Conservation (phyloP, 495 filamentous ascomycete species). For the Daldinia decipiens region DNA sequence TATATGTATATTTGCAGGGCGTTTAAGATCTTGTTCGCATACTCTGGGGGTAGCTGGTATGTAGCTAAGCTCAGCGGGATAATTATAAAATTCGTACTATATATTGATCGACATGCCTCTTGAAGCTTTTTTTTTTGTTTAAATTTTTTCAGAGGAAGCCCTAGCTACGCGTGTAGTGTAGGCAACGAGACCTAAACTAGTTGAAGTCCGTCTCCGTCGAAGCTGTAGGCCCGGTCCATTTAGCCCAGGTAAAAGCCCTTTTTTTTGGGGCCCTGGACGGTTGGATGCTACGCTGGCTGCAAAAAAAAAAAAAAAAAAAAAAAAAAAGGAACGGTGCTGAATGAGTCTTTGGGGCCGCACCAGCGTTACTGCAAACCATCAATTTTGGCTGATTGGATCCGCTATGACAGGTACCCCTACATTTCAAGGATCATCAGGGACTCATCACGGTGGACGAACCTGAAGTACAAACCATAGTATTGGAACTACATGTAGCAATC, state of each 20-base stretch:
- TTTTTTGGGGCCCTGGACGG: constrained; percentile 28
- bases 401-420: constrained; percentile 30
- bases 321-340: constrained; percentile 29
- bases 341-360: constrained; percentile 31
- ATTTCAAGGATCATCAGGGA: constrained; percentile 26
- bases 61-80: constrained; percentile 22
- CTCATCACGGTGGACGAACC: constrained; percentile 18
- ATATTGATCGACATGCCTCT: constrained; percentile 36
- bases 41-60: constrained; percentile 16
- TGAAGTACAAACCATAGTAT: constrained; percentile 32
- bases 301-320: constrained; percentile 34
- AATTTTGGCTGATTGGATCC: constrained; percentile 39
- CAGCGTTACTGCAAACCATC: constrained; percentile 30
- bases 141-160: constrained; percentile 5
- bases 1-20: constrained; percentile 4
- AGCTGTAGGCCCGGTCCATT: constrained; percentile 41
- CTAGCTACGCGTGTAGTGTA: constrained; percentile 18
- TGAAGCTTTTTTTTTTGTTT: constrained; percentile 25
- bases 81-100: constrained; percentile 31
- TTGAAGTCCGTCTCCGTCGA: constrained; percentile 29
- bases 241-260: constrained; percentile 38
- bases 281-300: constrained; percentile 43
- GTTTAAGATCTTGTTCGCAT: constrained; percentile 8
- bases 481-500: constrained; percentile 18
- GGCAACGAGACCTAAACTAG: constrained; percentile 17